Base-by-base conservation (phyloP, 805 yeast genomes). In the Saccharomycopsis malanga region DNA sequence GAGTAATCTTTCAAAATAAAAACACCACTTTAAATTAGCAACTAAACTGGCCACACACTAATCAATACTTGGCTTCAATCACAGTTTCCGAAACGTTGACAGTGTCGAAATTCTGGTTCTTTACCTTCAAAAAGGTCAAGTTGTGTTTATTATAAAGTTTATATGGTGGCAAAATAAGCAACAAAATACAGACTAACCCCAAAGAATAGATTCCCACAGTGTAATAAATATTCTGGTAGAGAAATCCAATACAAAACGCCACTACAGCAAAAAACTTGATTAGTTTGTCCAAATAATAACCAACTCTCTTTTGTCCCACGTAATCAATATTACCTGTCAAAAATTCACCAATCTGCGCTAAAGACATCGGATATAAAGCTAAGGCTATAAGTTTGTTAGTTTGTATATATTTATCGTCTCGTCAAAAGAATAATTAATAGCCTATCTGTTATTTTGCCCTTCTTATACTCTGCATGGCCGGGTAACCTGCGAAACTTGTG, bases 311-410 rank as follows among this genome's bases (percentile, higher is more conserved):
- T 34, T 51, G 54, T 7, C 54, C 54, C 10, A 17, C 32, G 20
- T 15, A 51, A 23, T 51, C 54, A 27, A 51, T 51, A 27, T 37
- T 44, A n/a, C 54, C 54, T n/a, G 39, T 41, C 6, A 48, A 35
- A 10, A 25, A 40, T 15, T 50, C 51, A 2, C 45, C 12, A 17
- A 30, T 12, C 15, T 48, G 39, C 6, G 49, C 37, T 2, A 46
- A 20, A 18, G 42, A 37, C 36, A 32, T 32, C 6, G 17, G 36
- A 32, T 9, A 12, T 12, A 12, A 27, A 27, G 30, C 30, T 7
- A 9, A 27, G 30, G 30, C n/a, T n/a, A n/a, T n/a, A n/a, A n/a
- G n/a, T n/a, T n/a, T n/a, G n/a, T n/a, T n/a, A n/a, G n/a, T n/a
- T n/a, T 32, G 12, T 38, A 38, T 38, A 24, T 32, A 9, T 7